Percentiles rank a stretch among this genome's conserved stretches.
These are phyloP conservation scores for Talaromyces amestolkiae DNA, from an alignment of 2,329 filamentous ascomycete genomes.

Conservation along the genomic window DNA sequence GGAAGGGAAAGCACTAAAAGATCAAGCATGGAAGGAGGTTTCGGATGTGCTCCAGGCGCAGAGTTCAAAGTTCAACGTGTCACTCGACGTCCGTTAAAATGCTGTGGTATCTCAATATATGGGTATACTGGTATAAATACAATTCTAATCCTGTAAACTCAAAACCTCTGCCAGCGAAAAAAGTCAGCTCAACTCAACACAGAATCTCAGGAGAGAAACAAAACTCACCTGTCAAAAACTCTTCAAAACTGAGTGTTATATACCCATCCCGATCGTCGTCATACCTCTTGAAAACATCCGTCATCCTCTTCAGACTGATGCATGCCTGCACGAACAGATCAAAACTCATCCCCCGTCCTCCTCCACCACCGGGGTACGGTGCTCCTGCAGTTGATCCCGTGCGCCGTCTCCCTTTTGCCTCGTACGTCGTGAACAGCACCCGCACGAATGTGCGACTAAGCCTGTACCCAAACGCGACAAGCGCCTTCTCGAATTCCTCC, in stretches of 20 bases:
- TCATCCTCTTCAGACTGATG: constrained; percentile 96
- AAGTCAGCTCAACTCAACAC: constrained; percentile 12
- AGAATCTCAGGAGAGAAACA: background rate
- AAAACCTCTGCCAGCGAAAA: constrained; percentile 30
- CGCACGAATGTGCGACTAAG: constrained; percentile 80
- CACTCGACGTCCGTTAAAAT: background rate
- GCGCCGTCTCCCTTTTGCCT: constrained; percentile 54
- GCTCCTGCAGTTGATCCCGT: constrained; percentile 24
- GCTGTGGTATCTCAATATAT: constrained; percentile 14
- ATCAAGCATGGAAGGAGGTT: constrained; percentile 44
- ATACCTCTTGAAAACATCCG: constrained; percentile 98
- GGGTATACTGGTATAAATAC: constrained; percentile 9
- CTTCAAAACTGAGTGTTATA: constrained; percentile 78
- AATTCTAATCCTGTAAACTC: constrained; percentile 35
- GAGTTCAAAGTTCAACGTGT: constrained; percentile 23
- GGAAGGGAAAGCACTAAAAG: constrained; percentile 37
- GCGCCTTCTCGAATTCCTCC: constrained; percentile 82
- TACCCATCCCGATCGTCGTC: constrained; percentile 96
- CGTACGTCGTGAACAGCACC: constrained; percentile 83
- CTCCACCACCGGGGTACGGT: constrained; percentile 26
- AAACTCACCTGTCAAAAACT: constrained; percentile 64
- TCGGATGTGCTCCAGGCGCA: constrained; percentile 32
- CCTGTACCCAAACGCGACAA: constrained; percentile 90
- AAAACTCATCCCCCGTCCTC: constrained; percentile 70
- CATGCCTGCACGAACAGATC: constrained; percentile 97